Evolutionary conservation across 179 eudicot species (phyloP).

Genomic region (Pouteria campechiana): DNA sequence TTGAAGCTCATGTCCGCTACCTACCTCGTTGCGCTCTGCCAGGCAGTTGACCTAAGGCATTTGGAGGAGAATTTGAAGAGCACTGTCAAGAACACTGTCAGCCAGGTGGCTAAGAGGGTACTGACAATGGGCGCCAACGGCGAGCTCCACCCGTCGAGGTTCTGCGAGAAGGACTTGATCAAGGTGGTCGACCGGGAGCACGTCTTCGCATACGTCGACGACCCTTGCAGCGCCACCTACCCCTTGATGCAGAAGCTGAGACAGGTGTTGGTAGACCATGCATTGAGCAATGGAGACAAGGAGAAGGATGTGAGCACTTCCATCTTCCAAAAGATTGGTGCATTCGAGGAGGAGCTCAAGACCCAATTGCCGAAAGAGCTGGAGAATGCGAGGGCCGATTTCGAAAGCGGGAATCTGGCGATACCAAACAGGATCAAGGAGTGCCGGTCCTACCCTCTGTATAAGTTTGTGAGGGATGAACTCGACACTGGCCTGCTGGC

Average conservation of each 20-base stretch:
- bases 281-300: conserved; percentile 35
- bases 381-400: conserved; percentile 19
- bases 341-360: conserved; percentile 41
- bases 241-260: conserved; percentile 49
- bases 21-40: conserved; percentile 40
- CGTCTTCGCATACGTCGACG: conserved; percentile 37
- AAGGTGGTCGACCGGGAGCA: conserved; percentile 49
- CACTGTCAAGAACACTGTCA: conserved; percentile 41
- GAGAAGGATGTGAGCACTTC: conserved; percentile 39
- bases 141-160: conserved; percentile 50
- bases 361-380: conserved; percentile 38
- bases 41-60: conserved; percentile 48
- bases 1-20: conserved; percentile 53
- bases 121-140: conserved; percentile 43
- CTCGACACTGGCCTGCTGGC: conserved; percentile 27
- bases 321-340: conserved; percentile 46
- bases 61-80: conserved; percentile 41
- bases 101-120: conserved; percentile 37
- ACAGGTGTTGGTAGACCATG: conserved; percentile 46
- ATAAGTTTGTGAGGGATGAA: conserved; percentile 45
- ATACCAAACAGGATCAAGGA: conserved; percentile 42
- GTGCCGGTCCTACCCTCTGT: conserved; percentile 47
- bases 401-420: conserved; percentile 24
- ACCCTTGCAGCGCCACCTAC: conserved; percentile 45
- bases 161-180: conserved; percentile 50